Base-by-base conservation (phyloP, 1,284 basidiomycete species). In the Microbotryum intermedium region DNA sequence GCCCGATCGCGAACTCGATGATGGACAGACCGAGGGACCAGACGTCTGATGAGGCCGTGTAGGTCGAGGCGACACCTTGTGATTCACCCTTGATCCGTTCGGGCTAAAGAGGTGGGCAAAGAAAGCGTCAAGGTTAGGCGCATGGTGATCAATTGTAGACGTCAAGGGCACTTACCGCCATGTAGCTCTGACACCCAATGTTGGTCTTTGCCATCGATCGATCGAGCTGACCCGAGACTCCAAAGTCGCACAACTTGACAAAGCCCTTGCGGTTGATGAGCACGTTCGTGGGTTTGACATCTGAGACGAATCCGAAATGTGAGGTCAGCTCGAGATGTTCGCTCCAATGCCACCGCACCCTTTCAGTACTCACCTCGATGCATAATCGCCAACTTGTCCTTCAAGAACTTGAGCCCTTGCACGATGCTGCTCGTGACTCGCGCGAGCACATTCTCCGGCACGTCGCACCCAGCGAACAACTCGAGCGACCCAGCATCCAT, bases 101-200 rank as follows among this genome's bases (percentile, higher is more conserved):
- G 43, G 93, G 94, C 84, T 90, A 70, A 28, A 18, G 3, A 20
- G 8, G 13, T 4, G 28, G 20, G n/a, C 20, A 30, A n/a, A 9
- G 13, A 11, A 20, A 9, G 45, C 53, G 25, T 42, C 30, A 43
- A 21, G 18, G 39, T 30, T 5, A 28, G 46, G 7, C 23, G 34
- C 46, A 30, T 3, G 11, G 7, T 26, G 20, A 13, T 9, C 5
- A 20, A 16, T 6, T n/a, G 20, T 39, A 16, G 34, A 18, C 25
- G n/a, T 23, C 4, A 52, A 26, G 10, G 56, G n/a, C 16, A 81
- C 85, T 73, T 74, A 89, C 88, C 51, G 94, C 94, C 93, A 98
- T 98, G 77, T 98, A 98, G 65, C 85, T 88, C 75, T 98, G 95
- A 75, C 95, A 98, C 4, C 95, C 94, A 49, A 98, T 97, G 72